These are phyloP conservation scores for Kluyveromyces marxianus DNA, from an alignment of 1,139 yeast genomes.

Conservation along the genomic window DNA sequence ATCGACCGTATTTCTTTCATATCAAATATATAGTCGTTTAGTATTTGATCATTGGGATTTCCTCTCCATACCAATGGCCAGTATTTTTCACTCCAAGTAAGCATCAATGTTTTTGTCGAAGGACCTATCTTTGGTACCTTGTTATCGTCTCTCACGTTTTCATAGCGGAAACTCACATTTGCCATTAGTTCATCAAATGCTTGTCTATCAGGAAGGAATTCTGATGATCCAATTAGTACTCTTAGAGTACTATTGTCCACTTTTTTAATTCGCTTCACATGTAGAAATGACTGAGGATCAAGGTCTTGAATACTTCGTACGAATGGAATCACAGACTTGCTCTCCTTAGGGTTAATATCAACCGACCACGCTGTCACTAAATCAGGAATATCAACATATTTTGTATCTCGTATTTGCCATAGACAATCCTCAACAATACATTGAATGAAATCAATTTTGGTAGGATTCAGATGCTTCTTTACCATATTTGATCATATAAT, in stretches of 20 bases:
- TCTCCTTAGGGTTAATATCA: slow-evolving; percentile 38
- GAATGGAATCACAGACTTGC: slow-evolving; percentile 32
- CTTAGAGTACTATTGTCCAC: slow-evolving; percentile 20
- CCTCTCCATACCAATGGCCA: slow-evolving; percentile 98
- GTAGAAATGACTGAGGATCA: slow-evolving; percentile 37
- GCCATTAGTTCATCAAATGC: slow-evolving; percentile 14
- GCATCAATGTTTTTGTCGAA: slow-evolving; percentile 52
- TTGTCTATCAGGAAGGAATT: slow-evolving; percentile 15
- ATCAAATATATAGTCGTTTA: slow-evolving; percentile 47
- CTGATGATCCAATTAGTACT: slow-evolving; percentile 32
- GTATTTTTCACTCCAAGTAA: slow-evolving; percentile 52
- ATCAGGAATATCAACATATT: slow-evolving; percentile 27
- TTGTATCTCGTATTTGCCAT: slow-evolving; percentile 39
- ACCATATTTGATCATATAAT: slow-evolving; percentile 23
- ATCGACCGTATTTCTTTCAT: slow-evolving; percentile 37
- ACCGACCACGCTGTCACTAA: slow-evolving; percentile 53
- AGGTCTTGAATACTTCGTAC: slow-evolving; percentile 23
- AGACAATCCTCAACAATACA: slow-evolving; percentile 43
- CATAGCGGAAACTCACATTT: slow-evolving; percentile 18
- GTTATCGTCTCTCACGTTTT: slow-evolving; percentile 21
- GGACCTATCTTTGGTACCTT: slow-evolving; percentile 50
- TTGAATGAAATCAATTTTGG: slow-evolving; percentile 40
- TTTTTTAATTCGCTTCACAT: slow-evolving; percentile 37
- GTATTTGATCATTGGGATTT: slow-evolving; percentile 70
- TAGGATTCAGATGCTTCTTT: slow-evolving; percentile 28